Evolutionary conservation across 345 rosid genomes (phyloP).

Genomic region (Linum lewisii): DNA sequence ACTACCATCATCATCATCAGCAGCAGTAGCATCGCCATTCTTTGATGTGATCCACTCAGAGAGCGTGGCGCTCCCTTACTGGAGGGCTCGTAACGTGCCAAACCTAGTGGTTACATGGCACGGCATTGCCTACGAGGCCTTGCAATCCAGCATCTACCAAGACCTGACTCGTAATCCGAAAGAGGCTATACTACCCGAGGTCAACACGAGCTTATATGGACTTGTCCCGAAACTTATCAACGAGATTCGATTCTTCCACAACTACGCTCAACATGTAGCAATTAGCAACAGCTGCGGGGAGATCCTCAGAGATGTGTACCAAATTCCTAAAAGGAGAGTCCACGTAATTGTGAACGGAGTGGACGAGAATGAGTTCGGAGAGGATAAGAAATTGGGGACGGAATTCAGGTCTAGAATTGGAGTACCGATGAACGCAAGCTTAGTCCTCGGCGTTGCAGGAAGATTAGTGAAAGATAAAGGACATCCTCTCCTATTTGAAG

Average conservation of each 20-base stretch:
- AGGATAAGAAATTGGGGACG: conserved; percentile 31
- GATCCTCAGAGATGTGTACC: conserved; percentile 80
- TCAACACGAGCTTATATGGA: conserved; percentile 41
- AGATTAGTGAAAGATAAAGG: conserved; percentile 93
- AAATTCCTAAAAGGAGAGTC: conserved; percentile 66
- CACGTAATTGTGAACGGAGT: conserved; percentile 91
- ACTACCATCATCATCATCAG: too few relatives aligned
- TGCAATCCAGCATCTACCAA: conserved; percentile 67
- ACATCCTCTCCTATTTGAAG: conserved; percentile 56
- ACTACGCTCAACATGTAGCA: conserved; percentile 75
- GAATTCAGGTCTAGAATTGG: conserved; percentile 54
- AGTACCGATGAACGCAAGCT: conserved; percentile 38
- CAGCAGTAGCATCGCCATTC: too few relatives aligned
- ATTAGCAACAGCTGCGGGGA: conserved; percentile 95
- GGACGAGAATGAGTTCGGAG: conserved; percentile 42
- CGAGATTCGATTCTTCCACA: conserved; percentile 76
- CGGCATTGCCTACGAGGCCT: conserved; percentile 82
- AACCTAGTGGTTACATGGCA: conserved; percentile 89
- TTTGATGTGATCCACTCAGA: conserved; percentile 86
- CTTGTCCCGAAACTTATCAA: conserved; percentile 61
- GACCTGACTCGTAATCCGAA: conserved; percentile 55
- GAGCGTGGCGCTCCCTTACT: conserved; percentile 81
- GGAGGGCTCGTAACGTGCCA: conserved; percentile 47
- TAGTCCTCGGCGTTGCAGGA: conserved; percentile 75
- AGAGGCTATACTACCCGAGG: conserved; percentile 47